These are phyloP conservation scores for Talaromyces sp. DNA, from an alignment of 2,329 filamentous ascomycete species.

Conservation along the genomic window DNA sequence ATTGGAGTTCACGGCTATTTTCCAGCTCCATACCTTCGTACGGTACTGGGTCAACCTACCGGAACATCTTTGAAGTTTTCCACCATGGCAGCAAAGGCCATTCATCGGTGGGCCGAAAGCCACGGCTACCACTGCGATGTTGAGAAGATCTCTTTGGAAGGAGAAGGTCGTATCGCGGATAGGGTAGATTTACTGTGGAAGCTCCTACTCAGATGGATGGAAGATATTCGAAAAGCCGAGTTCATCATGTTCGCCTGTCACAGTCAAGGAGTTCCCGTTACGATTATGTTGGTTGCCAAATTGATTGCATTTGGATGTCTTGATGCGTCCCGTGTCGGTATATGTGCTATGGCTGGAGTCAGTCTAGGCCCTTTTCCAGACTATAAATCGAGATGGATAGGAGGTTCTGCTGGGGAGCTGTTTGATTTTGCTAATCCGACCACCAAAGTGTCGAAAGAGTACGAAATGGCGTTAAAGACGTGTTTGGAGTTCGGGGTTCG, in stretches of 20 bases:
- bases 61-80: conserved; percentile 93
- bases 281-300: conserved; percentile 86
- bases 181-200: conserved; percentile 92
- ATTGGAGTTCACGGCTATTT: conserved; percentile 96
- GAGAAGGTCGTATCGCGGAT: conserved; percentile 85
- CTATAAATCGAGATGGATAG: conserved; percentile 83
- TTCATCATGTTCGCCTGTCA: conserved; percentile 90
- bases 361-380: conserved; percentile 89
- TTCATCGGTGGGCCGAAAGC: conserved; percentile 72
- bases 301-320: conserved; percentile 86
- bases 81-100: conserved; percentile 75
- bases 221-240: conserved; percentile 80
- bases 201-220: conserved; percentile 88
- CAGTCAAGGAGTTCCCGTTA: conserved; percentile 91
- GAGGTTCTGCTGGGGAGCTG: conserved; percentile 84
- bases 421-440: conserved; percentile 86
- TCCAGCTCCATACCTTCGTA: conserved; percentile 78
- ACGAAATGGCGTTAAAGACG: conserved; percentile 67
- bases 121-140: conserved; percentile 74
- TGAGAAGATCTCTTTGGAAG: conserved; percentile 89
- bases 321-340: conserved; percentile 67
- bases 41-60: conserved; percentile 87
- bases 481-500: conserved; percentile 73
- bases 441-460: conserved; percentile 75
- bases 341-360: conserved; percentile 87